phyloP scores from a whole-genome alignment of 2,329 filamentous ascomycete genomes.

The Septoria linicola region DNA sequence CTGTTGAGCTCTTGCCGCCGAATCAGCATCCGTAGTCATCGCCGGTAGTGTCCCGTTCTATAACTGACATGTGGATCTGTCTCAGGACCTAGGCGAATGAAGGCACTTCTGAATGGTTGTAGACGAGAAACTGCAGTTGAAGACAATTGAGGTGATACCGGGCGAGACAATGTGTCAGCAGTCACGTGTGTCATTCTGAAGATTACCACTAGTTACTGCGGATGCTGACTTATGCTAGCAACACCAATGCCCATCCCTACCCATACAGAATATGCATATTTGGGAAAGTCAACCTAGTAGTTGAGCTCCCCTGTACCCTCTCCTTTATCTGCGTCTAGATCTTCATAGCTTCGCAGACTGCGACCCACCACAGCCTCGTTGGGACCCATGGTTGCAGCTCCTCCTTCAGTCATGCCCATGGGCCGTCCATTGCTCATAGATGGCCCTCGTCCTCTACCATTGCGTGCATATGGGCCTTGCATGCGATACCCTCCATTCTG shows the following conservation, averaged over 20 bases:
- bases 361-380: slow-evolving; percentile 89
- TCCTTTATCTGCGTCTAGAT: slow-evolving; percentile 72
- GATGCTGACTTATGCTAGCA: too few species aligned
- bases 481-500: slow-evolving; percentile 30
- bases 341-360: slow-evolving; percentile 95
- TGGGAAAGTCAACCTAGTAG: slow-evolving; percentile 58
- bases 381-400: slow-evolving; percentile 72
- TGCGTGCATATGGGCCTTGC: slow-evolving; percentile 33
- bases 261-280: neutral
- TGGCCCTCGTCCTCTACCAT: slow-evolving; percentile 34
- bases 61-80: neutral
- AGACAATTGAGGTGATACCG: too few species aligned
- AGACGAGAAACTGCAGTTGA: too few species aligned
- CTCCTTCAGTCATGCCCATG: slow-evolving; percentile 55
- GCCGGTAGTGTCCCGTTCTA: neutral
- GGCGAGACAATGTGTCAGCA: too few species aligned
- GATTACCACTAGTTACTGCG: too few species aligned
- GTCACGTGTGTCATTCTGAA: too few species aligned
- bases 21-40: neutral
- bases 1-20: neutral
- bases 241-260: too few species aligned
- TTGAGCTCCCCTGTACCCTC: slow-evolving; percentile 79
- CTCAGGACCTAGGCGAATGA: too few species aligned
- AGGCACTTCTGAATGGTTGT: too few species aligned
- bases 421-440: slow-evolving; percentile 28